phyloP scores from a whole-genome alignment of 78 protist species.

The Dictyostelium capitatum region DNA sequence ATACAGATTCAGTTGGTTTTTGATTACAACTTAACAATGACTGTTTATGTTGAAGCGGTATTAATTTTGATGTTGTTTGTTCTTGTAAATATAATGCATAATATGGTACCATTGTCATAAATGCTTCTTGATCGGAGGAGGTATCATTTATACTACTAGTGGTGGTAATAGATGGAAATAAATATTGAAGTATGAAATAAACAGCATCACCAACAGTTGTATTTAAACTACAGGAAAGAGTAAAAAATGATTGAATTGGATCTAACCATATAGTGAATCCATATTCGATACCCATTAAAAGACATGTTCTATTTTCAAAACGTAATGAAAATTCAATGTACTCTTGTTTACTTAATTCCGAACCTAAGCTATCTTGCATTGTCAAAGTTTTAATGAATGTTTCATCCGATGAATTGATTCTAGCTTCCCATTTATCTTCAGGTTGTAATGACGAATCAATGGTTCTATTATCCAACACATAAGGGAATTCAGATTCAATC shows the following conservation, averaged over 20 bases:
- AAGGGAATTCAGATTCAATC: conserved; percentile 64
- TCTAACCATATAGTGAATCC: conserved; percentile 49
- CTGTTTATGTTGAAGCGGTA: conserved; percentile 75
- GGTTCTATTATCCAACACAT: conserved; percentile 3
- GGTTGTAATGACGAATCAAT: not conserved
- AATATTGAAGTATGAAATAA: conserved; percentile 49
- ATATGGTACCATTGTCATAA: not conserved
- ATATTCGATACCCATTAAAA: conserved; percentile 30
- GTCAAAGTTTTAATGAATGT: conserved; percentile 18
- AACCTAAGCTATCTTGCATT: conserved; percentile 58
- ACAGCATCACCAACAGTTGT: conserved; percentile 59
- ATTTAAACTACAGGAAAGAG: conserved; percentile 28
- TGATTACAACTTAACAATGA: conserved; percentile 27
- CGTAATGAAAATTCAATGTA: conserved; percentile 68
- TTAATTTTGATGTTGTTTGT: not conserved
- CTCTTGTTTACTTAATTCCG: conserved; percentile 61
- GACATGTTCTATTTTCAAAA: conserved; percentile 53
- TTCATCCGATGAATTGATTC: conserved; percentile 42
- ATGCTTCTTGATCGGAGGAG: conserved; percentile 3
- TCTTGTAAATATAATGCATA: conserved; percentile 65
- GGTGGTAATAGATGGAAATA: conserved; percentile 13
- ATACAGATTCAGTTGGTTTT: conserved; percentile 17
- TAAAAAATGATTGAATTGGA: conserved; percentile 69
- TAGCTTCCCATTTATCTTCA: conserved; percentile 66
- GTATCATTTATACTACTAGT: not conserved